Base-by-base conservation (phyloP, 225 moss, liverwort and hornwort genomes). In the Neckera pumila region DNA sequence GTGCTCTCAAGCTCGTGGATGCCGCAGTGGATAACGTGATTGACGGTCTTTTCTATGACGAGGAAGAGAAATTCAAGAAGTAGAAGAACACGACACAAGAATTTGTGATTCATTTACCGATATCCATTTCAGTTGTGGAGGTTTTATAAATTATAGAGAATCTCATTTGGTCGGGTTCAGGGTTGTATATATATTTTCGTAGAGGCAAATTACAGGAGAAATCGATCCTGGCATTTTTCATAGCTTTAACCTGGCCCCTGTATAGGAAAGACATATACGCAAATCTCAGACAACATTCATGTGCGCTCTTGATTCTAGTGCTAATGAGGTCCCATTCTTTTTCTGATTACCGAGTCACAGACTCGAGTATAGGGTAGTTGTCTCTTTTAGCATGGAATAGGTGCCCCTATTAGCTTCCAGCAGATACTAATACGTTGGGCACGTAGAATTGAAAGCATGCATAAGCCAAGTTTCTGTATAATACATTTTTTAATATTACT, bases 31-130 rank as follows among this genome's bases (percentile, higher is more conserved):
- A 99, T 43, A 99, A 92, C 53, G 91, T 99, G 45, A 96, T 99
- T 28, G 99, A 99, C 80, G 97, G 99, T 56, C 93, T 99, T 42
- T 99, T 99, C 88, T 99, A 96, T n/a, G 97, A 96, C 59, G 99
- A 99, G 12, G 93, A 95, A 82, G 92, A 94, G 73, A 90, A 87
- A 80, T 87, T 94, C 66, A 86, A 89, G 57, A 51, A 89, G 65
- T 92, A 93, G 64, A 82, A 78, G 40, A 43, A 84, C 76, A 61
- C 19, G n/a, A 26, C 57, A 7, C 45, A 63, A 69, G 74, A 33
- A 81, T 40, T 59, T 34, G 59, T 71, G 34, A 85, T 75, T 31
- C 34, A 54, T 51, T 79, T 33, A 4, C 38, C 49, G 25, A 80
- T 7, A 71, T 66, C 71, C 84, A 74, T 66, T 71, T 79, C 88